Percentiles rank a stretch among this genome's conserved stretches.
phyloP scores from a whole-genome alignment of 345 rosid species.

The Linum lewisii region DNA sequence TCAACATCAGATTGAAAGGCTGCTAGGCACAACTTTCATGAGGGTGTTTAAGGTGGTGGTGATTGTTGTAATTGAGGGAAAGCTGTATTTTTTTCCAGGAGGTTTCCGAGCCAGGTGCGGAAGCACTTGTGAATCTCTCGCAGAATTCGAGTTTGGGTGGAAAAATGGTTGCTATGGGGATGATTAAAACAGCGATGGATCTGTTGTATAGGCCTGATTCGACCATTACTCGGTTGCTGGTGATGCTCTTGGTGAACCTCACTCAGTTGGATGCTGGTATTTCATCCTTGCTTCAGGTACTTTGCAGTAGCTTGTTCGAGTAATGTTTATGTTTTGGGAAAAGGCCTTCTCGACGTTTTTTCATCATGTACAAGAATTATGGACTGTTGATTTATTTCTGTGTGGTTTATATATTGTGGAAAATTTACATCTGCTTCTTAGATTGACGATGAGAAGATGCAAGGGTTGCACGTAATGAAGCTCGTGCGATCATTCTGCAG shows the following conservation, averaged over 20 bases:
- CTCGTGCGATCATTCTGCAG: slow-evolving; percentile 87
- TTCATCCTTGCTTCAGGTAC: slow-evolving; percentile 80
- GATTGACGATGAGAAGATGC: slow-evolving; percentile 66
- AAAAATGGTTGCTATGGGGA: slow-evolving; percentile 58
- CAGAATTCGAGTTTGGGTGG: slow-evolving; percentile 52
- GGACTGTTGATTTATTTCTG: background rate
- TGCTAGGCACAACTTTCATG: background rate
- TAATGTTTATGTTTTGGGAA: no score
- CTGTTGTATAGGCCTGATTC: slow-evolving; percentile 62
- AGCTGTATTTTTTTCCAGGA: slow-evolving; percentile 31
- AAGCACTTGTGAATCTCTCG: slow-evolving; percentile 85
- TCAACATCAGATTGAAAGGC: slow-evolving; percentile 3
- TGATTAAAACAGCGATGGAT: slow-evolving; percentile 56
- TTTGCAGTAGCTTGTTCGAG: background rate
- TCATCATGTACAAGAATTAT: slow-evolving; percentile 1
- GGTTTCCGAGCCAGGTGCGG: slow-evolving; percentile 78
- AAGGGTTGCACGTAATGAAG: slow-evolving; percentile 68
- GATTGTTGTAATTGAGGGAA: background rate
- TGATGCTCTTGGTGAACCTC: slow-evolving; percentile 88
- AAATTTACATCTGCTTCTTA: slow-evolving; percentile 23
- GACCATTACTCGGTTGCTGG: slow-evolving; percentile 45
- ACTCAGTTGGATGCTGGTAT: slow-evolving; percentile 74
- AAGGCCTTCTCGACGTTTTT: no score
- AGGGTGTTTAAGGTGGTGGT: background rate
- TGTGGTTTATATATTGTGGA: background rate